Percentiles rank a stretch among this genome's conserved stretches.
These are phyloP conservation scores for Pseudocercospora pini-densiflorae DNA, from an alignment of 2,329 filamentous ascomycete species.

Conservation along the genomic window DNA sequence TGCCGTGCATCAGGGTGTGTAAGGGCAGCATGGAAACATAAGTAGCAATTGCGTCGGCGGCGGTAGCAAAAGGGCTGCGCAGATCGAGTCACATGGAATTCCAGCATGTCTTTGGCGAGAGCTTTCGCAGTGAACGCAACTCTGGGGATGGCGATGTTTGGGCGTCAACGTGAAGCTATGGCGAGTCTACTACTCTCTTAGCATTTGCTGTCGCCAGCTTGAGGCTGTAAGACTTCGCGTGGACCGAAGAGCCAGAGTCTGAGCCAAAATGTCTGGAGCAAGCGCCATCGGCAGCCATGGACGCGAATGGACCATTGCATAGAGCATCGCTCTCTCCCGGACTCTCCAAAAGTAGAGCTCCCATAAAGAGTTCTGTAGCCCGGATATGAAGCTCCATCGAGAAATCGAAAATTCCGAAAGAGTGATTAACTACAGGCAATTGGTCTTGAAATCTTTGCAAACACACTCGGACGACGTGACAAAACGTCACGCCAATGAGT, in stretches of 20 bases:
- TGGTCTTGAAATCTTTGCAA: slow-evolving; percentile 50
- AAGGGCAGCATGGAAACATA: background rate
- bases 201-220: background rate
- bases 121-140: background rate
- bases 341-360: too few species aligned
- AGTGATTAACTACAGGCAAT: slow-evolving; percentile 59
- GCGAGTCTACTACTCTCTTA: background rate
- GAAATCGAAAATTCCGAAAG: slow-evolving; percentile 47
- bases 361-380: slow-evolving; percentile 55
- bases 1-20: background rate
- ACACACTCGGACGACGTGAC: slow-evolving; percentile 32
- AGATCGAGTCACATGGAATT: background rate
- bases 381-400: slow-evolving; percentile 60
- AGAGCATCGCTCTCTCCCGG: too few species aligned
- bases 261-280: too few species aligned
- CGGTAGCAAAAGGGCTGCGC: background rate
- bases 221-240: background rate
- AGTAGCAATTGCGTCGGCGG: background rate
- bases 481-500: slow-evolving; percentile 37
- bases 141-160: background rate
- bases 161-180: background rate
- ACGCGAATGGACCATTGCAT: background rate
- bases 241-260: background rate
- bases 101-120: background rate
- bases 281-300: background rate